Conservation (phyloP, 495 filamentous ascomycete genomes). For the Durotheca rogersii region DNA sequence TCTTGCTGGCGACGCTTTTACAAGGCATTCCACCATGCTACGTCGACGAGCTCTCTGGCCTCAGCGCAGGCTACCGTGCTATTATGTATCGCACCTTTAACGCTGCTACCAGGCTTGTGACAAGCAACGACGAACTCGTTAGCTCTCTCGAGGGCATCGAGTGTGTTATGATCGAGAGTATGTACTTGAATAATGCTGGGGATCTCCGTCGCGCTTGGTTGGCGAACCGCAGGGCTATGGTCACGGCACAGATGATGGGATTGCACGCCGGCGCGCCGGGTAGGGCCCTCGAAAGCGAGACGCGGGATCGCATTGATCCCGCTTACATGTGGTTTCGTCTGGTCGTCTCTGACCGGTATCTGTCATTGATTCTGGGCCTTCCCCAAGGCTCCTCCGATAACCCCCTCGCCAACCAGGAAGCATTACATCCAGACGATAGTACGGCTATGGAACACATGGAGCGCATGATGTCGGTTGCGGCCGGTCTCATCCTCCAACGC, state of each 20-base stretch:
- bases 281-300: conserved; percentile 8
- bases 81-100: conserved; percentile 43
- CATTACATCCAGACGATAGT: conserved; percentile 22
- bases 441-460: conserved; percentile 32
- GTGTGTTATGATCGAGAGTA: conserved; percentile 52
- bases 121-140: conserved; percentile 51
- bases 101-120: conserved; percentile 46
- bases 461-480: conserved; percentile 32
- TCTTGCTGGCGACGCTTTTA: conserved; percentile 44
- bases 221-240: conserved; percentile 46
- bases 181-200: conserved; percentile 49
- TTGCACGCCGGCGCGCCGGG: conserved; percentile 31
- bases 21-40: conserved; percentile 39
- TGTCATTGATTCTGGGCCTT: conserved; percentile 40
- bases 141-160: conserved; percentile 50
- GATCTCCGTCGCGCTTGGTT: conserved; percentile 50
- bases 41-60: conserved; percentile 8
- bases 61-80: conserved; percentile 19
- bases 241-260: conserved; percentile 48
- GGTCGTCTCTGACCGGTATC: conserved; percentile 35
- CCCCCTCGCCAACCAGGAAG: conserved; percentile 20
- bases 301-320: conserved; percentile 13
- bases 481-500: conserved; percentile 31
- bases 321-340: conserved; percentile 39
- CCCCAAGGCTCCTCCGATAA: conserved; percentile 29